Base-by-base conservation (phyloP, 2,329 filamentous ascomycete genomes). In the Blastomyces emzantsi region DNA sequence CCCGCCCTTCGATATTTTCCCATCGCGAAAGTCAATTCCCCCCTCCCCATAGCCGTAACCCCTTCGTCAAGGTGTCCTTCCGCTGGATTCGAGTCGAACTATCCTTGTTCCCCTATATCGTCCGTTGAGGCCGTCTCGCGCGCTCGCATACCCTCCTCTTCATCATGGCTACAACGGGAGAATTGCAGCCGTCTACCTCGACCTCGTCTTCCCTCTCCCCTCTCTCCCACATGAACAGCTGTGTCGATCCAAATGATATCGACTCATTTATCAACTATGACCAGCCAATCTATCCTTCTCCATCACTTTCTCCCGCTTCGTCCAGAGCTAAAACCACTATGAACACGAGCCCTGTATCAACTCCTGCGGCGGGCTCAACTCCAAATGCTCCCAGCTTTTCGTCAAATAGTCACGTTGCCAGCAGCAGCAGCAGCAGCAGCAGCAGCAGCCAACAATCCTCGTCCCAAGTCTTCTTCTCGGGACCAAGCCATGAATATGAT, bases 401-500 rank as follows among this genome's bases (percentile, higher is more conserved):
- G 54, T 73, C 72, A 66, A 73, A 11, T 6, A 47, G 45, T 9
- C 22, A n/a, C n/a, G 19, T 1, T n/a, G 6, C n/a, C 45, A 47
- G 45, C 45, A 49, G 45, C 47, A 28, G 4, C 47, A 51, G 9
- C n/a, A 22, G 11, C 11, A 47, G 45, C 45, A 49, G 45, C 47
- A 28, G 4, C 47, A 51, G 9, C n/a, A 22, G 11, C 11, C 47
- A 49, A 13, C n/a, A 22, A 9, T 49, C 77, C 64, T 73, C 72
- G 33, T 74, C 73, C 33, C 83, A 87, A 66, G 82, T 82, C 67
- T 57, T 64, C 11, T 85, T 92, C 72, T 87, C 86, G 58, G 90
- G 87, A 45, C 93, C 94, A 9, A 96, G 91, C 76, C 92, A 97
- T 79, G 90, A 96, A 77, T 97, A 97, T 81, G 90, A 92, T 72